Evolutionary conservation across 352 stramenopile genomes (phyloP), one percentile per base, ranked within the genome.

Genomic region (Globisporangium middletonii): DNA sequence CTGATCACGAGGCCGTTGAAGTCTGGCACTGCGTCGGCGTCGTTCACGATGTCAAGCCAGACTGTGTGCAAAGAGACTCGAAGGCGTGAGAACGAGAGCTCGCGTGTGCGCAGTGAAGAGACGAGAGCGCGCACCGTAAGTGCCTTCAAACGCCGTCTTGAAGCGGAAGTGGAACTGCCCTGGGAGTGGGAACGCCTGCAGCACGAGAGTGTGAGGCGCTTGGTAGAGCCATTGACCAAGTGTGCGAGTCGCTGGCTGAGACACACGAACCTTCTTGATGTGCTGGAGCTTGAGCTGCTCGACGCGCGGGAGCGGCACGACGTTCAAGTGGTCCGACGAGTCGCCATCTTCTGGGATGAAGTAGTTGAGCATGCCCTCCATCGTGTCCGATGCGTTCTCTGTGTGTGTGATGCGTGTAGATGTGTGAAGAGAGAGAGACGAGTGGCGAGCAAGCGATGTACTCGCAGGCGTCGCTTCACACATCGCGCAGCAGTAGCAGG

Each of bases 291-390:
- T 76, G 45, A 92, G 66, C 63, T 84, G 71, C 12, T 90, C 80
- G 50, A 91, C 82, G 49, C 73, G 77, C n/a, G 84, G 84, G 57
- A 94, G 71, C 33, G 81, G 81, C 59, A 88, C 79, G 50, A 94
- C 79, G 62, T 94, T 94, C 59, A 92, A 60, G 69, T 94, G 84
- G 60, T 94, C 84, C 56, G 80, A 88, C 50, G 79, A 86, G 65
- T 94, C 84, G 42, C 84, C 84, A 68, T 94, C 84, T 61, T 94
- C 84, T 38, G 84, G 84, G 53, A 94, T 72, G 52, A 91, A 92
- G 69, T 94, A 94, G 68, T 94, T 92, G 51, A 94, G 74, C 83
- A 93, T 90, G 51, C 83, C 81, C 57, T 93, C 83, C 83, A 93
- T 93, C 38, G 38, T 75, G 19, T 9, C 6, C 33, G 33, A 13